Conservation (phyloP, 2,329 filamentous ascomycete species). For the Talaromyces islandicus region DNA sequence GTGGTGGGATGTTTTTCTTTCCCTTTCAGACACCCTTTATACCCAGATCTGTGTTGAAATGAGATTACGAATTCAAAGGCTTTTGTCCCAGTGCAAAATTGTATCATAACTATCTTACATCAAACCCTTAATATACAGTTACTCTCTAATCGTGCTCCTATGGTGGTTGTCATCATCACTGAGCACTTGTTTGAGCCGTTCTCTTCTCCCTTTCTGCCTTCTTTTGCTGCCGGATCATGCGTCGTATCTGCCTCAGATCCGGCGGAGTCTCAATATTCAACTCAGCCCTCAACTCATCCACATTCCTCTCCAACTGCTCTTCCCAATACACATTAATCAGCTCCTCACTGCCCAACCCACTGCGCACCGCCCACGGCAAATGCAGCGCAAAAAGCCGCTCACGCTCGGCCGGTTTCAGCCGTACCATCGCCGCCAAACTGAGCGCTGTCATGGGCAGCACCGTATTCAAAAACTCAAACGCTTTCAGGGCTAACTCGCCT, state of each 20-base stretch:
- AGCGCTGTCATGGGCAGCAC: conserved; percentile 91
- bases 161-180: neutral
- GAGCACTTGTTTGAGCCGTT: neutral
- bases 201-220: conserved; percentile 32
- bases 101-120: neutral
- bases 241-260: conserved; percentile 73
- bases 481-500: conserved; percentile 94
- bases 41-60: neutral
- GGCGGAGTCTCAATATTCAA: conserved; percentile 84
- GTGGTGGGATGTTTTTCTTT: neutral
- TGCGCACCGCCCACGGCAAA: conserved; percentile 83
- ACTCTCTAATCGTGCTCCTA: neutral
- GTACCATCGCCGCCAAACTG: conserved; percentile 65
- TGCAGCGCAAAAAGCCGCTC: conserved; percentile 59
- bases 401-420: conserved; percentile 59
- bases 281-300: conserved; percentile 65
- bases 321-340: conserved; percentile 98
- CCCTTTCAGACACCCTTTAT: neutral
- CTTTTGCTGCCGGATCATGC: conserved; percentile 61
- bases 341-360: conserved; percentile 69
- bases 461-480: conserved; percentile 95
- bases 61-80: neutral
- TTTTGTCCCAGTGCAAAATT: neutral
- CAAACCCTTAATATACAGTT: neutral
- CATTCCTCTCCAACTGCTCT: conserved; percentile 79